phyloP scores from a whole-genome alignment of 495 filamentous ascomycete species.

The Lindgomyces ingoldianus region DNA sequence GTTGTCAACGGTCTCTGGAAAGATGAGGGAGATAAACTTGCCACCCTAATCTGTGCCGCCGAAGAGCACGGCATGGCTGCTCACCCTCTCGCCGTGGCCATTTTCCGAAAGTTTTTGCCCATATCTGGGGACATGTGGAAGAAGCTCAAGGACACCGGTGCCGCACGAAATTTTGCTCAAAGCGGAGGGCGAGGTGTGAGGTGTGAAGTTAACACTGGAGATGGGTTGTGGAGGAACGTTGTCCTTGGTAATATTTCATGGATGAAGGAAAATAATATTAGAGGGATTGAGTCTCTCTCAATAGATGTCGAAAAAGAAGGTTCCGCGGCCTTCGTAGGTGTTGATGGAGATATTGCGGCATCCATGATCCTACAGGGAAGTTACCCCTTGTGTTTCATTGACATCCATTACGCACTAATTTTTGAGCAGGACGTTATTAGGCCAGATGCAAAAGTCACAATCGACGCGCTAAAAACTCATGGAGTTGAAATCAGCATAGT shows the following conservation, averaged over 20 bases:
- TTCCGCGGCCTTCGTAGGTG: neutral
- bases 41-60: slow-evolving; percentile 6
- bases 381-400: too few species aligned
- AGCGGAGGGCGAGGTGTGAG: neutral
- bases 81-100: neutral
- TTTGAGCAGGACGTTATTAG: slow-evolving; percentile 4
- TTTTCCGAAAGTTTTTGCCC: neutral
- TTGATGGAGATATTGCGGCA: slow-evolving; percentile 7
- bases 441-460: slow-evolving; percentile 9
- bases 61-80: slow-evolving; percentile 9
- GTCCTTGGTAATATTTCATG: slow-evolving; percentile 1
- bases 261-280: slow-evolving; percentile 8
- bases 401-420: too few species aligned
- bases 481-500: slow-evolving; percentile 5
- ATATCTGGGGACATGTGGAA: slow-evolving; percentile 3
- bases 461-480: neutral
- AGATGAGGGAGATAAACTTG: neutral
- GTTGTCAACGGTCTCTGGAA: neutral
- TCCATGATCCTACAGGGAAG: slow-evolving; percentile 9
- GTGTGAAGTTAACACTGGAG: slow-evolving; percentile 8
- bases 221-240: neutral
- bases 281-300: neutral
- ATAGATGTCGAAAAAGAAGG: slow-evolving; percentile 2
- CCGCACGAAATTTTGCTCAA: neutral
- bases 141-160: neutral